Evolutionary conservation across 2,329 filamentous ascomycete species (phyloP), one percentile per base, ranked within the genome.

Genomic region (Massarina eburnea): DNA sequence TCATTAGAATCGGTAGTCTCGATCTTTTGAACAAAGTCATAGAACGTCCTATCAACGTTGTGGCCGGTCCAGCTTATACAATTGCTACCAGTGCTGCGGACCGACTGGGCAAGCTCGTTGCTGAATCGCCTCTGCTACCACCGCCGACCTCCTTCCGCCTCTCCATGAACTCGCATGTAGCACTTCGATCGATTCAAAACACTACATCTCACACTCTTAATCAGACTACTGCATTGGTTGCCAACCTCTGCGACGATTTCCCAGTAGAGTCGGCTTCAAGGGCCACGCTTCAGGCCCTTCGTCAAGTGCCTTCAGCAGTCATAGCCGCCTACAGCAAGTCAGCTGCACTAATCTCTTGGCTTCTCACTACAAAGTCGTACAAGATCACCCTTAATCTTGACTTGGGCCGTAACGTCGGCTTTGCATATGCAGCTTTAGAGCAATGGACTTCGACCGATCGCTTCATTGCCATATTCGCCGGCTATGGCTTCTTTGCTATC

Each of bases 401-500:
- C 33, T 39, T 64, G 9, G 57, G 61, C 1, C 48, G 53, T 17
- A 61, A 57, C 32, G 50, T 51, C 1, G 52, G 52, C 8, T 39
- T 51, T 9, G 41, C 55, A n/a, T 58, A 59, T 38, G 48, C 51
- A 19, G 46, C 62, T n/a, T 43, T 71, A 4, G 75, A 77, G 30
- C 55, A 61, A 22, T 78, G 76, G 73, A 77, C 68, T 41, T 68
- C 73, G 6, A 70, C 65, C 47, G 84, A 87, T 66, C 77, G 83
- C 19, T 70, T 79, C n/a, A 76, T 85, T 73, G 91, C 92, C 12
- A 88, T 96, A 30, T 59, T 91, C 2, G 79, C 86, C 38, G 94
- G 94, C 10, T 99, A 99, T 65, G 64, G 84, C 0, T 85, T 91
- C 37, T 79, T 96, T 30, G 89, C 86, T 9, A 62, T 88, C 35